Percentiles rank a stretch among this genome's conserved stretches.
phyloP scores from a whole-genome alignment of 148 eudicot species.

The Selenicereus undatus region DNA sequence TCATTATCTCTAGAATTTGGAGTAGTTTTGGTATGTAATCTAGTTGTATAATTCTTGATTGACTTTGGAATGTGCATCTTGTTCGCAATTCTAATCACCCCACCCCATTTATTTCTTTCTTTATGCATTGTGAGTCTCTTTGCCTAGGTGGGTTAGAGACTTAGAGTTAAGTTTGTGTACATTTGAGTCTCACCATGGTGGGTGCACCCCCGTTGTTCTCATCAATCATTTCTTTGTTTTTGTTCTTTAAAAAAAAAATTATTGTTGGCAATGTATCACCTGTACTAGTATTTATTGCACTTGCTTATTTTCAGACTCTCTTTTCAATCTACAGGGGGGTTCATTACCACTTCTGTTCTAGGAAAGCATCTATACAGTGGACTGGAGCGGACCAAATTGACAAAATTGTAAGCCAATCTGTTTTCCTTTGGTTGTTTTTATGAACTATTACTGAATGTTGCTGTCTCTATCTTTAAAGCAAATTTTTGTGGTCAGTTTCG shows the following conservation, averaged over 20 bases:
- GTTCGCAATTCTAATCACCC: too few relatives aligned
- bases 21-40: background rate
- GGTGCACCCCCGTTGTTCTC: background rate
- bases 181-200: background rate
- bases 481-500: background rate
- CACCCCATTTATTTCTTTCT: too few relatives aligned
- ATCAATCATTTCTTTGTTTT: background rate
- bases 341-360: background rate
- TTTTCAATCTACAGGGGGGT: slow-evolving; percentile 1
- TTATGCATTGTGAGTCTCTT: background rate
- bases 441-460: background rate
- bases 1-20: background rate
- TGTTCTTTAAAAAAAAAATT: background rate
- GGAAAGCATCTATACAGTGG: slow-evolving; percentile 1
- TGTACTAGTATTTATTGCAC: background rate
- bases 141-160: background rate
- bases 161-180: background rate
- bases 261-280: background rate
- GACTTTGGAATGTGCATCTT: background rate
- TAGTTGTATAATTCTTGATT: background rate
- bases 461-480: background rate
- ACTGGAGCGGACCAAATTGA: background rate
- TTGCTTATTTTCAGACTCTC: too few relatives aligned
- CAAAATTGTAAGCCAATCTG: background rate
- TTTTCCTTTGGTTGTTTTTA: background rate